Base-by-base conservation (phyloP, 2,329 filamentous ascomycete genomes). In the Aspergillus hiratsukae region DNA sequence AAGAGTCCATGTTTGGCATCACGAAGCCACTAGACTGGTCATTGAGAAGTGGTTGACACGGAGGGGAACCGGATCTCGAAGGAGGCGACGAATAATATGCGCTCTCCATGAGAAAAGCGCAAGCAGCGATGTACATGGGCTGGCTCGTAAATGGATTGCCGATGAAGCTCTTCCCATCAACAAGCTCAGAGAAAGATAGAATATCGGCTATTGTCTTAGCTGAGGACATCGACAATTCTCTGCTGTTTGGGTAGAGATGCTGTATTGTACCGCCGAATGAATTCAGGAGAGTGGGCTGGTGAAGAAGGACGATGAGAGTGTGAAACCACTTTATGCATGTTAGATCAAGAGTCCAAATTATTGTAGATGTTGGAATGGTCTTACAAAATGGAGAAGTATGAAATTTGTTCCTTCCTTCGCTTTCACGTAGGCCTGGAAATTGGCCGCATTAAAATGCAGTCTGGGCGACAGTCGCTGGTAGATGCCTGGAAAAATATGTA, bases 201-300 rank as follows among this genome's bases (percentile, higher is more conserved):
- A 96, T 96, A 65, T 96, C 91, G 35, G 90, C 90, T 58, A 96
- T 94, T 0, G 91, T 95, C 76, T 95, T 96, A 11, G 91, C 91
- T 25, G 90, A 93, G 14, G 89, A 92, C 87, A 93, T 92, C 58
- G 89, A 90, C 4, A 86, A 67, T 69, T 94, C 90, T 55, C 89
- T 86, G 61, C 90, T 94, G 67, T 94, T 90, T 0, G 88, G 84
- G 40, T 91, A 84, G 1, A 96, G 79, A 55, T 91, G 87, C 51
- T 90, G 81, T 53, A 88, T 86, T 23, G 78, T 78, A 2, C 83
- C 84, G 62, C 85, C 84, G 55, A 94, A 91, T 0, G 88, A 89
- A 49, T 90, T 88, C 53, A 96, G 77, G 1, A 96, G 76, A 0
- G 90, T 93, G 0, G 91, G 91, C 62, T 93, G 90, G 67, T 95